A percentile compares a stretch with the other conserved stretches of the same genome.
Conservation (phyloP, 2,329 filamentous ascomycete species). For the Trichoderma koningii region DNA sequence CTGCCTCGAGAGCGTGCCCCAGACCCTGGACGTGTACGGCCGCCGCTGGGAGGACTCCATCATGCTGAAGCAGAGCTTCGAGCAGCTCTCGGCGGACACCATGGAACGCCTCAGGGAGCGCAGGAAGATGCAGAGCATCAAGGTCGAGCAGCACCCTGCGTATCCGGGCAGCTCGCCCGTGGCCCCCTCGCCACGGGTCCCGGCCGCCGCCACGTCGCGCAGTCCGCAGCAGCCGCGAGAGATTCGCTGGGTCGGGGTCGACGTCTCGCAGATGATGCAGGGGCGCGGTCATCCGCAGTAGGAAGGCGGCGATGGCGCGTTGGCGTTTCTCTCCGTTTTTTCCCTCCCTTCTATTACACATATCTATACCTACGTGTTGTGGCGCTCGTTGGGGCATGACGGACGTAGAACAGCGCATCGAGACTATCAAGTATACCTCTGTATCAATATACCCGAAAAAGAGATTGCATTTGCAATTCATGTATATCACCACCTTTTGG, state of each 20-base stretch:
- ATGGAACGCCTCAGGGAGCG: conserved; percentile 48
- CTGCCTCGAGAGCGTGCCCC: conserved; percentile 56
- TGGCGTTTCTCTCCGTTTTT: conserved; percentile 1
- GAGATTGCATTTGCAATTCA: conserved; percentile 1
- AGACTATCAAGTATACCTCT: conserved; percentile 2
- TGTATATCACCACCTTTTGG: background rate
- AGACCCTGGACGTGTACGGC: conserved; percentile 59
- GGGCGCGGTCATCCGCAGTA: conserved; percentile 21
- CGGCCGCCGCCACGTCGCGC: conserved; percentile 15
- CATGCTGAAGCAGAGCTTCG: conserved; percentile 56
- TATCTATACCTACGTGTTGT: background rate
- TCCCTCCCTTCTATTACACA: too few species aligned
- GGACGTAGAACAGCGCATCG: conserved; percentile 13
- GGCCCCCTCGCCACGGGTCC: conserved; percentile 6
- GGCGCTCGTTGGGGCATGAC: background rate
- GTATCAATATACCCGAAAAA: conserved; percentile 24
- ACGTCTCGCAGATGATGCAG: conserved; percentile 32
- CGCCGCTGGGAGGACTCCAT: conserved; percentile 61
- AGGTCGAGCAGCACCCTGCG: conserved; percentile 40
- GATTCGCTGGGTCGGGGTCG: conserved; percentile 31
- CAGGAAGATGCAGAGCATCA: conserved; percentile 38
- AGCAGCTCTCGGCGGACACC: conserved; percentile 50
- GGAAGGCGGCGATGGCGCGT: background rate
- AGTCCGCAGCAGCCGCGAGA: conserved; percentile 28
- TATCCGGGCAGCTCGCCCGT: conserved; percentile 26